Evolutionary conservation across 2,329 filamentous ascomycete genomes (phyloP).

Genomic region (Monilinia polystroma): DNA sequence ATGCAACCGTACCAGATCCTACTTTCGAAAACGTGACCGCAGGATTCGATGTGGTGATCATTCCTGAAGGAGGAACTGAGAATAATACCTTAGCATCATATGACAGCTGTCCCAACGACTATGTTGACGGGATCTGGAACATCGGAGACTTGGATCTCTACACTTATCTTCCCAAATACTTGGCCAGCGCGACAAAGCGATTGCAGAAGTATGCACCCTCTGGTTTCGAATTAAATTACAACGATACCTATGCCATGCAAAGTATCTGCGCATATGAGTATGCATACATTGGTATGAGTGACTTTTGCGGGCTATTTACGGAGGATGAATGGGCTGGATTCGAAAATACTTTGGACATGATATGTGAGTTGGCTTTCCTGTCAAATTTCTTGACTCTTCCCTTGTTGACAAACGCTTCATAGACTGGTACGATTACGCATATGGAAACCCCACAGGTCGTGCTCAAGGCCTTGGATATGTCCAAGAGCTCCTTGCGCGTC

Average conservation of each 20-base stretch:
- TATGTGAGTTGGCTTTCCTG: conserved; percentile 45
- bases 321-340: conserved; percentile 55
- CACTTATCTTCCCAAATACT: conserved; percentile 49
- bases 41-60: conserved; percentile 51
- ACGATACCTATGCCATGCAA: conserved; percentile 53
- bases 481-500: conserved; percentile 78
- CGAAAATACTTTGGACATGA: conserved; percentile 53
- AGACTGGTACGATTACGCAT: conserved; percentile 66
- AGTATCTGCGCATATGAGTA: conserved; percentile 56
- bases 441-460: conserved; percentile 76
- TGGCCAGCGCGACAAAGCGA: conserved; percentile 46
- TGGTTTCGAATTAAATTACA: conserved; percentile 49
- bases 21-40: conserved; percentile 44
- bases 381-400: neutral
- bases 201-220: conserved; percentile 48
- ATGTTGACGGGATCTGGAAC: conserved; percentile 27
- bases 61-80: conserved; percentile 50
- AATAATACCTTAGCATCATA: conserved; percentile 56
- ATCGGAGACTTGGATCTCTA: conserved; percentile 46
- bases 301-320: conserved; percentile 55
- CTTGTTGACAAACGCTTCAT: neutral
- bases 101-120: conserved; percentile 49
- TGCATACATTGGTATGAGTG: conserved; percentile 49
- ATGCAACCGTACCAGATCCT: conserved; percentile 42
- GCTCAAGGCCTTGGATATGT: conserved; percentile 83